Percentiles rank a stretch among this genome's conserved stretches.
phyloP scores from a whole-genome alignment of 2,329 filamentous ascomycete species.

The Dactylella cylindrospora region DNA sequence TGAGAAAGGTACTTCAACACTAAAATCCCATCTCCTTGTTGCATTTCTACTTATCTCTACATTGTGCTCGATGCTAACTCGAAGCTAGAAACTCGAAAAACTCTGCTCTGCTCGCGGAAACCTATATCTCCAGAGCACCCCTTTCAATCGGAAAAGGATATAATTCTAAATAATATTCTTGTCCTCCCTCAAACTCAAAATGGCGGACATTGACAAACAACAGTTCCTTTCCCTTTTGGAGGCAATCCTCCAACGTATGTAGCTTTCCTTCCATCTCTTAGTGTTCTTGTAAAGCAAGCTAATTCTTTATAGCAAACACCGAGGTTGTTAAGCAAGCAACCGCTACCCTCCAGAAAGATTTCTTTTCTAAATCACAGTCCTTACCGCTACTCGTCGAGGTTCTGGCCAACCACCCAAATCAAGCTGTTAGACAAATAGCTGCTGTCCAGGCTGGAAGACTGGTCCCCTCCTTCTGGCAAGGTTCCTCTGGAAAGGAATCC shows the following conservation, averaged over 20 bases:
- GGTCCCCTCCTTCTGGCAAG: constrained; percentile 77
- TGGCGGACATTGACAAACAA: constrained; percentile 36
- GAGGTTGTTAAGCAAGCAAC: constrained; percentile 87
- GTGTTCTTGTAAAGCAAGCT: constrained; percentile 14
- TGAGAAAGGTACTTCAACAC: constrained; percentile 8
- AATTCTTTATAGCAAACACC: constrained; percentile 69
- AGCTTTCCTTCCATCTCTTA: background rate
- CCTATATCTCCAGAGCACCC: constrained; percentile 19
- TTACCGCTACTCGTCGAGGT: constrained; percentile 86
- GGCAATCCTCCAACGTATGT: constrained; percentile 39
- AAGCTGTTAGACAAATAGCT: constrained; percentile 80
- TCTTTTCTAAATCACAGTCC: constrained; percentile 81
- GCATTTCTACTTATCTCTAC: background rate
- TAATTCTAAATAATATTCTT: too few relatives aligned
- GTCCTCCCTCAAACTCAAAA: constrained; percentile 7
- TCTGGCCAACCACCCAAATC: constrained; percentile 73
- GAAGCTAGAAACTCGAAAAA: too few relatives aligned
- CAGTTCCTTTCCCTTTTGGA: constrained; percentile 36
- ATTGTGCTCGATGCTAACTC: background rate
- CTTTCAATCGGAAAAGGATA: too few relatives aligned
- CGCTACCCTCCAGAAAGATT: constrained; percentile 85
- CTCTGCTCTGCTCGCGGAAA: constrained; percentile 27
- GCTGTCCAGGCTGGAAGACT: constrained; percentile 85
- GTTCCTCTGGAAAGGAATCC: constrained; percentile 51
- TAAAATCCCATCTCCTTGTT: constrained; percentile 31